These are phyloP conservation scores for Nyctanthes arbortristis DNA, from an alignment of 257 asterid genomes.

Conservation along the genomic window DNA sequence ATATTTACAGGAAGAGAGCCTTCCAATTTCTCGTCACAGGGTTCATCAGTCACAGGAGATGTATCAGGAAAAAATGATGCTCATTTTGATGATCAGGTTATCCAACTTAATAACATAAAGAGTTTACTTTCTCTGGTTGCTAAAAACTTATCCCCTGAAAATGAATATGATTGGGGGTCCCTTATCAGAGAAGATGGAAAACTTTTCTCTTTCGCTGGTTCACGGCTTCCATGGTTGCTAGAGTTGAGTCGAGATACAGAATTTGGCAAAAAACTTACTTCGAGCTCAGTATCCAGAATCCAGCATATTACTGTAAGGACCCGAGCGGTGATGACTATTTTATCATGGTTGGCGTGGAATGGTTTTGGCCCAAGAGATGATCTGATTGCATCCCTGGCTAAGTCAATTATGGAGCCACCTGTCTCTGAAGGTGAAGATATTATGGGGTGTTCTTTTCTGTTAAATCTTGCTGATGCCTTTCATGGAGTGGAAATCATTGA, in stretches of 20 bases:
- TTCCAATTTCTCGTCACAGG: constrained; percentile 41
- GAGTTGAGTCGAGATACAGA: constrained; percentile 57
- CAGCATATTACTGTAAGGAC: constrained; percentile 57
- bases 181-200: constrained; percentile 66
- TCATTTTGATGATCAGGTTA: constrained; percentile 47
- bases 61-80: constrained; percentile 40
- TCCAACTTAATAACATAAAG: constrained; percentile 46
- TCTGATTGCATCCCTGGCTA: constrained; percentile 74
- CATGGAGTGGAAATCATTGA: constrained; percentile 89
- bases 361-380: constrained; percentile 80
- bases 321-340: constrained; percentile 62
- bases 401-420: constrained; percentile 84
- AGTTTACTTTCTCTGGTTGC: constrained; percentile 57
- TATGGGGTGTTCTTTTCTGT: constrained; percentile 75
- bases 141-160: constrained; percentile 39
- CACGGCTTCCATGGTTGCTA: constrained; percentile 81
- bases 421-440: constrained; percentile 82
- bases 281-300: constrained; percentile 45
- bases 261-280: constrained; percentile 44
- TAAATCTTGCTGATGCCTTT: constrained; percentile 81
- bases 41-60: constrained; percentile 42
- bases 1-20: constrained; percentile 72
- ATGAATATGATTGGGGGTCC: constrained; percentile 54
- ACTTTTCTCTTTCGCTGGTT: constrained; percentile 67
- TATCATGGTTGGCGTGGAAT: constrained; percentile 83